These are phyloP conservation scores for Staphylotrichum longicolle DNA, from an alignment of 495 filamentous ascomycete genomes.

Conservation along the genomic window DNA sequence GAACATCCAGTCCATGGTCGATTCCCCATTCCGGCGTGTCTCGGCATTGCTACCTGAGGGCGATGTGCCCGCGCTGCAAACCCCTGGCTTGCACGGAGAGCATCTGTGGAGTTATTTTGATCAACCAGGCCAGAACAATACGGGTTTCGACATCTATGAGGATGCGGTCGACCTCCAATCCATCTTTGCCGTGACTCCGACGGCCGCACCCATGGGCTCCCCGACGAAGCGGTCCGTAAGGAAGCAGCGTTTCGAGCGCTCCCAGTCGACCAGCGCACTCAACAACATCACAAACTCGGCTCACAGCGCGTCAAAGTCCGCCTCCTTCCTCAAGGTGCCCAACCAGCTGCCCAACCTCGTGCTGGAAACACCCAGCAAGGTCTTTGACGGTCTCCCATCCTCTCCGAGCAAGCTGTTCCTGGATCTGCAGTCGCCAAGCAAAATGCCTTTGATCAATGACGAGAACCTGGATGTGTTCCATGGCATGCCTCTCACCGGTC, in stretches of 20 bases:
- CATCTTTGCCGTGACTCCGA: slow-evolving; percentile 42
- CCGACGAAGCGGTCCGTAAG: slow-evolving; percentile 72
- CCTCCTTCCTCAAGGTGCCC: slow-evolving; percentile 47
- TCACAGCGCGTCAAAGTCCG: slow-evolving; percentile 50
- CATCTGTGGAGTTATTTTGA: slow-evolving; percentile 42
- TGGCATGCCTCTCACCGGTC: slow-evolving; percentile 49
- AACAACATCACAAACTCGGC: slow-evolving; percentile 60
- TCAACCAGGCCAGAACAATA: slow-evolving; percentile 50
- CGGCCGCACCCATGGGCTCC: slow-evolving; percentile 54
- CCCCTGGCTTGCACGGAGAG: slow-evolving; percentile 69
- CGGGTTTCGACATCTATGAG: slow-evolving; percentile 70
- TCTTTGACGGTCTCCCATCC: slow-evolving; percentile 49
- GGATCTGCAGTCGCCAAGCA: slow-evolving; percentile 46
- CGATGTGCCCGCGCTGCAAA: slow-evolving; percentile 66
- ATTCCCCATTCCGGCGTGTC: slow-evolving; percentile 76
- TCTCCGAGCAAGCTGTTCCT: slow-evolving; percentile 58
- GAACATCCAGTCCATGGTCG: slow-evolving; percentile 80
- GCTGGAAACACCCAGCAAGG: slow-evolving; percentile 55
- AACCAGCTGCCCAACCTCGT: slow-evolving; percentile 39
- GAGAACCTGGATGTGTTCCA: slow-evolving; percentile 40
- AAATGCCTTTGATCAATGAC: slow-evolving; percentile 44
- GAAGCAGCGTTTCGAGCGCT: slow-evolving; percentile 58
- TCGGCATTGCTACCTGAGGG: slow-evolving; percentile 53
- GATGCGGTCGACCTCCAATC: slow-evolving; percentile 53
- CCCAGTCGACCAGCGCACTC: slow-evolving; percentile 59